Percentiles rank a stretch among this genome's conserved stretches.
phyloP scores from a whole-genome alignment of 169 alveolate genomes.

The Eimeria brunetti region DNA sequence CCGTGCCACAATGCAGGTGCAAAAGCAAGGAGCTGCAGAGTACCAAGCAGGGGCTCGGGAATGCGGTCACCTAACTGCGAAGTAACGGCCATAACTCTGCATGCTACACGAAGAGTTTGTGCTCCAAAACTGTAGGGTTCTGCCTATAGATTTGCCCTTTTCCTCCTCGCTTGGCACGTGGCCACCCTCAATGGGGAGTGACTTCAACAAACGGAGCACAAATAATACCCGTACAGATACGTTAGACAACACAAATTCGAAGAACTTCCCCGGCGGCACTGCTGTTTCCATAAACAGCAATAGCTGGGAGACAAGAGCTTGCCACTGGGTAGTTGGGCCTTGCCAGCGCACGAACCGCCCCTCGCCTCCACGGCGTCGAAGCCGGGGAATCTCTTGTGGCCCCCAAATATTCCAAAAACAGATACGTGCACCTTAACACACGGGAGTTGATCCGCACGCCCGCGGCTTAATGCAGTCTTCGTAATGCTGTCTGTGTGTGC shows the following conservation, averaged over 20 bases:
- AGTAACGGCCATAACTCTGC: too few relatives aligned
- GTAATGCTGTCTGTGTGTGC: neutral
- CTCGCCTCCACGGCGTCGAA: neutral
- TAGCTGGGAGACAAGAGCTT: neutral
- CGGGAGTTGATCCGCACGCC: neutral
- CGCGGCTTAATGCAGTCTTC: neutral
- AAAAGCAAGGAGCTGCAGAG: too few relatives aligned
- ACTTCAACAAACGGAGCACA: neutral
- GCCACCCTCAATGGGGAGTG: neutral
- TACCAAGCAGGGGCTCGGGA: too few relatives aligned
- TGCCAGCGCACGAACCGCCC: neutral
- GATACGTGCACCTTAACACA: neutral
- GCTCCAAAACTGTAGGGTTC: neutral
- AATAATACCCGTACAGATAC: too few relatives aligned
- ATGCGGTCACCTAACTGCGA: too few relatives aligned
- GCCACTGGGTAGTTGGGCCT: neutral
- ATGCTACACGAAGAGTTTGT: too few relatives aligned
- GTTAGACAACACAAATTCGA: neutral
- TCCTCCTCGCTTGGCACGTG: neutral
- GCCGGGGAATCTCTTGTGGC: neutral
- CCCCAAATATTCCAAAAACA: neutral
- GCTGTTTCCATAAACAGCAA: neutral
- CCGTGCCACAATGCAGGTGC: too few relatives aligned
- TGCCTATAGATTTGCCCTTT: neutral
- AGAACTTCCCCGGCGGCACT: neutral